phyloP scores from a whole-genome alignment of 2,329 filamentous ascomycete species.

The Paraphaeosphaeria sporulosa region DNA sequence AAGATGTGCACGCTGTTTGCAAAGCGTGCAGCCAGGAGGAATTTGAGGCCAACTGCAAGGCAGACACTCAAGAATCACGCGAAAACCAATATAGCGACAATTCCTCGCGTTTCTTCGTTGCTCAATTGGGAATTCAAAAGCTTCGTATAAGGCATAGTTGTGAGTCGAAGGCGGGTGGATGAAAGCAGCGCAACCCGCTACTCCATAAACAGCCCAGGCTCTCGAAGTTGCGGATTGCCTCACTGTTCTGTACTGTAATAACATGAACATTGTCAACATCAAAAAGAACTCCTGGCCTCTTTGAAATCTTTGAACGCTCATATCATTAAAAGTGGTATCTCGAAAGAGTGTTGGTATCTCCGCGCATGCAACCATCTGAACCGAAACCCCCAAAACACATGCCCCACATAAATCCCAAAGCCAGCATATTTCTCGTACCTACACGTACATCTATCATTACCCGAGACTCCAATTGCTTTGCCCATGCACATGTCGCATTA shows the following conservation, averaged over 20 bases:
- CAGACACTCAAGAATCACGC: too few relatives aligned
- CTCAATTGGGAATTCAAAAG: too few relatives aligned
- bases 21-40: too few relatives aligned
- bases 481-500: conserved; percentile 19
- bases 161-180: background rate
- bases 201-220: background rate
- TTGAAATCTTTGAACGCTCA: background rate
- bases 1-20: too few relatives aligned
- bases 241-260: background rate
- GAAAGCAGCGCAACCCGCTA: background rate
- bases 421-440: background rate
- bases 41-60: too few relatives aligned
- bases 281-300: background rate
- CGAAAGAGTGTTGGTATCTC: conserved; percentile 9
- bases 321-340: conserved; percentile 4
- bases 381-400: background rate
- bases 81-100: too few relatives aligned
- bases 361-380: conserved; percentile 1
- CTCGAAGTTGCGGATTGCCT: background rate
- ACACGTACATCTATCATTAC: conserved; percentile 1
- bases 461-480: background rate
- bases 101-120: too few relatives aligned
- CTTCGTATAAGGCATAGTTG: background rate
- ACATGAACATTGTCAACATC: background rate
- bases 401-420: background rate